Evolutionary conservation across 2,329 filamentous ascomycete genomes (phyloP).

Genomic region (Aspergillus costaricaensis): DNA sequence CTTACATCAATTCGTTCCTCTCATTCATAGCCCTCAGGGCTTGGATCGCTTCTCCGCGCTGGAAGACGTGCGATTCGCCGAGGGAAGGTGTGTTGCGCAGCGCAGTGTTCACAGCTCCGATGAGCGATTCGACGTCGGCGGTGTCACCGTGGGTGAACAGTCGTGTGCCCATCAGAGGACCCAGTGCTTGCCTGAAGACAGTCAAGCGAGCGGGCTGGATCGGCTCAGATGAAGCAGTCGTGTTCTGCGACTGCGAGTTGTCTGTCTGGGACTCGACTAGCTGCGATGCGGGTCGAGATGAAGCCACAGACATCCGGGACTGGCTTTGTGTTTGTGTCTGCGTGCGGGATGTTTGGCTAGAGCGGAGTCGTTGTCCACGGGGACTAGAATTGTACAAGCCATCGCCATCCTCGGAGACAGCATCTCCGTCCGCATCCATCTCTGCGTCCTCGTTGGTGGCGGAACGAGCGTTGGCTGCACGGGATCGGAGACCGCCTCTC

Average conservation of each 20-base stretch:
- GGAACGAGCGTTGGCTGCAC: constrained; percentile 39
- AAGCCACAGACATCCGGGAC: constrained; percentile 70
- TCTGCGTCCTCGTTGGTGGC: constrained; percentile 44
- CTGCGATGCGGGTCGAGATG: constrained; percentile 76
- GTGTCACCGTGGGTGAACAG: constrained; percentile 82
- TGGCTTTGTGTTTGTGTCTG: constrained; percentile 40
- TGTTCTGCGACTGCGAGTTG: constrained; percentile 19
- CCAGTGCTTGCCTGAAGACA: constrained; percentile 77
- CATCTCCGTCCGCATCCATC: constrained; percentile 53
- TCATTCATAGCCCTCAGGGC: constrained; percentile 80
- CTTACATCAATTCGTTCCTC: constrained; percentile 89
- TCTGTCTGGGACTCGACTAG: constrained; percentile 58
- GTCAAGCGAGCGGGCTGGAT: constrained; percentile 62
- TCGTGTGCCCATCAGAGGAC: constrained; percentile 75
- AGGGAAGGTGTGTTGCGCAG: constrained; percentile 51
- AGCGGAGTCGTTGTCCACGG: constrained; percentile 42
- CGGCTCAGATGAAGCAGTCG: constrained; percentile 44
- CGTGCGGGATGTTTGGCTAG: constrained; percentile 43
- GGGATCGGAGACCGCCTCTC: constrained; percentile 35
- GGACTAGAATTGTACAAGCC: constrained; percentile 58
- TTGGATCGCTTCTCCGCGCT: constrained; percentile 69
- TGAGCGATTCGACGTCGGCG: constrained; percentile 71
- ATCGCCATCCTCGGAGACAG: constrained; percentile 53
- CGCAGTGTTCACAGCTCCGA: constrained; percentile 76
- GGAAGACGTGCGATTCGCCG: constrained; percentile 63